Base-by-base conservation (phyloP, 371 early-diverging fungal genomes). In the Syncephalis plumigaleata region DNA sequence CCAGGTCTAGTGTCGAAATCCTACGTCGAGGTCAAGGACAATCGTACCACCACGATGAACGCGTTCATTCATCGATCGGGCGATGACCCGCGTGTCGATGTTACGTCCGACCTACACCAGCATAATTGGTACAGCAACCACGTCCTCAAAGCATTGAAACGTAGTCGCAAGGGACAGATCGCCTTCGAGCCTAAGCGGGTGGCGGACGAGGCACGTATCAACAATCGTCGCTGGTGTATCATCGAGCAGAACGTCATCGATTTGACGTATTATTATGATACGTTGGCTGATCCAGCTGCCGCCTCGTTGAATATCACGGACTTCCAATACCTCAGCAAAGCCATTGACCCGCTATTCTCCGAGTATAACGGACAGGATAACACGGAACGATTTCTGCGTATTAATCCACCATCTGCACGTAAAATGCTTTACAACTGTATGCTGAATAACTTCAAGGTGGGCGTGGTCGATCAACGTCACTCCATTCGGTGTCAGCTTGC, bases 401-500 rank as follows among this genome's bases (percentile, higher is more conserved):
- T 31, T 11, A 31, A 31, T 31, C 31, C 31, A 31, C 31, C 22
- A 63, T 86, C 90, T 81, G 31, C 5, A 36, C 45, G 11, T 20
- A 44, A 13, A 39, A 39, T 20, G 37, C 26, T 8, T 3, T 46
- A 45, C 63, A 58, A 71, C 39, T 95, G 96, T 67, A 66, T 95
- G 50, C 71, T 87, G 47, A 73, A 78, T 46, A 66, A 77, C 46
- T 91, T 91, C 56, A 88, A 85, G 55, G 81, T 81, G 48, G 97
- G 95, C 21, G 76, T 79, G 39, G 73, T 94, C 4, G 95, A 95
- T 58, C 64, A 70, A 36, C 79, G 94, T 27, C 70, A 82, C 25
- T 67, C 84, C 2, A 58, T 78, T 20, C 68, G 72, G 18, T 96
- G 97, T 64, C 73, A 77, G 55, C 79, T 94, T 59, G 77, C 88